Base-by-base conservation (phyloP, 208 protist species). In the Wallacemonas sp. region DNA sequence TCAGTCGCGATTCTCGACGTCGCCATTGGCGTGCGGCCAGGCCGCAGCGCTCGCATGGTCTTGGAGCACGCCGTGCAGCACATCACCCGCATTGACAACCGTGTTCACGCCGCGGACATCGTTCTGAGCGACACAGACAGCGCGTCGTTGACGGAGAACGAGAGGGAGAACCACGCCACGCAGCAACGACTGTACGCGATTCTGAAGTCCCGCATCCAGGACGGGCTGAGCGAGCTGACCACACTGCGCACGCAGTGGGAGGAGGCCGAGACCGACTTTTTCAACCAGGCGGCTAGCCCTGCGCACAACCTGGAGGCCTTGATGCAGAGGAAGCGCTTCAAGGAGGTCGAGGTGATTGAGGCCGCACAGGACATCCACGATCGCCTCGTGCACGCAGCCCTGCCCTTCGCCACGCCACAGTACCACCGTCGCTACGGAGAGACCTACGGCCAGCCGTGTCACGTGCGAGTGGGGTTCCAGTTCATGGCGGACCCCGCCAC, bases 361-460 rank as follows among this genome's bases (percentile, higher is more conserved):
- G 74, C 84, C 61, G 87, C 74, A 38, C 85, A 87, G 55, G 57
- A 36, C 17, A 57, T 89, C 22, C 84, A 92, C 63, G 85, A 96
- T 52, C 70, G 76, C 39, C 46, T 73, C 12, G 73, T 92, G 27
- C 78, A 92, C 64, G 72, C 83, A 21, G 90, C 83, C 37, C 73
- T 96, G 32, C 81, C 83, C 21, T 93, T 93, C 65, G 77, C 81
- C 57, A 62, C 81, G 15, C 91, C 91, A 27, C 91, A 96, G 80
- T 96, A 89, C 72, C 81, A 81, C 70, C 91, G 91, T 45, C 81
- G 85, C 54, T 73, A 83, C 58, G 72, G 80, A 45, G 83, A 92
- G 71, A 93, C 87, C 38, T 96, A 96, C 74, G 73, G 70, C 45
- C 85, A 93, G 69, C 79, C 87, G 2, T 96, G 91, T 59, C 79